Evolutionary conservation across 495 filamentous ascomycete species (phyloP).

Genomic region (Tuber borchii): DNA sequence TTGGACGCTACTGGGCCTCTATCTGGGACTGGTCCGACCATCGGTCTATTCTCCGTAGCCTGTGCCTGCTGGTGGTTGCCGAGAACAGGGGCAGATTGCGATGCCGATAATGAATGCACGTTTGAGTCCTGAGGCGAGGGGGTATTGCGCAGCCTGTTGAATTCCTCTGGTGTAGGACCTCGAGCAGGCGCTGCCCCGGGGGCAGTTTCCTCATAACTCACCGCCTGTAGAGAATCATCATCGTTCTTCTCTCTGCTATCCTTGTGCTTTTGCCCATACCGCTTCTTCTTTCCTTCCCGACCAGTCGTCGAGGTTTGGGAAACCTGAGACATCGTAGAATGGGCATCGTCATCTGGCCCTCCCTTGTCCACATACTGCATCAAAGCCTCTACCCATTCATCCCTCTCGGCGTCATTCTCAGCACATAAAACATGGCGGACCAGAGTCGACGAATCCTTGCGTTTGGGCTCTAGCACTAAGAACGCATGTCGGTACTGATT

Average conservation of each 20-base stretch:
- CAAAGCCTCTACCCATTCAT: slow-evolving; percentile 86
- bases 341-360: slow-evolving; percentile 51
- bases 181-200: slow-evolving; percentile 63
- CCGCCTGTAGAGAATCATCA: slow-evolving; percentile 59
- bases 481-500: slow-evolving; percentile 97
- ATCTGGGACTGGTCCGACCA: slow-evolving; percentile 16
- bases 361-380: slow-evolving; percentile 81
- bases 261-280: slow-evolving; percentile 41
- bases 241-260: slow-evolving; percentile 45
- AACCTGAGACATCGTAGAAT: slow-evolving; percentile 35
- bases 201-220: slow-evolving; percentile 78
- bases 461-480: slow-evolving; percentile 87
- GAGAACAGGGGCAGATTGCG: slow-evolving; percentile 42
- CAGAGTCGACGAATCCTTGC: slow-evolving; percentile 82
- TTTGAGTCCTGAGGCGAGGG: slow-evolving; percentile 48
- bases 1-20: slow-evolving; percentile 44
- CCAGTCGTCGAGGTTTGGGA: slow-evolving; percentile 24
- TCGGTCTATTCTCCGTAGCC: not conserved
- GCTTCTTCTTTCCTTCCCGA: slow-evolving; percentile 52
- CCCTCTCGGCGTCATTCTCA: slow-evolving; percentile 86
- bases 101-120: slow-evolving; percentile 23
- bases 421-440: slow-evolving; percentile 95
- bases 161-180: slow-evolving; percentile 45
- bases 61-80: not conserved
- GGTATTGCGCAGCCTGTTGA: slow-evolving; percentile 41